A percentile compares a stretch with the other conserved stretches of the same genome.
These are phyloP conservation scores for Penicillium cosmopolitanum DNA, from an alignment of 495 filamentous ascomycete species.

Conservation along the genomic window DNA sequence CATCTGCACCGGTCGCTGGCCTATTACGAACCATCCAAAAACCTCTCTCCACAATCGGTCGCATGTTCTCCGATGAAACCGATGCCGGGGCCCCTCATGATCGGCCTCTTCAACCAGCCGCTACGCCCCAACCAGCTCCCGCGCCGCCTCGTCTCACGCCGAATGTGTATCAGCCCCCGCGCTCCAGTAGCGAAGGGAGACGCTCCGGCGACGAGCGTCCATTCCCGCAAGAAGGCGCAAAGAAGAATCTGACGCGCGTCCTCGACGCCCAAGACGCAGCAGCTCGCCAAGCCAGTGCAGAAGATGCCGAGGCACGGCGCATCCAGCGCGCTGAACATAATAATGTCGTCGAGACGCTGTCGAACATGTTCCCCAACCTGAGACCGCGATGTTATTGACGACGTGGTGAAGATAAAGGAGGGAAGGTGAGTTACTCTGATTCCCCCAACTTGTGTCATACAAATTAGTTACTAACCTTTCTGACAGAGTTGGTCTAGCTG, in stretches of 20 bases:
- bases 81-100: constrained; percentile 40
- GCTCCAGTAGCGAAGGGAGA: constrained; percentile 46
- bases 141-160: constrained; percentile 63
- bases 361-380: constrained; percentile 93
- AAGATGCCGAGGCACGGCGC: constrained; percentile 84
- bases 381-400: constrained; percentile 88
- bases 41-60: constrained; percentile 91
- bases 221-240: constrained; percentile 17
- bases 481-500: constrained; percentile 79
- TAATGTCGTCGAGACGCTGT: constrained; percentile 87
- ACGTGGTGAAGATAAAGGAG: constrained; percentile 90
- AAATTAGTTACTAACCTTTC: background rate
- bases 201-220: constrained; percentile 50
- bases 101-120: constrained; percentile 47
- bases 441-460: background rate
- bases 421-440: constrained; percentile 67
- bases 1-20: constrained; percentile 75
- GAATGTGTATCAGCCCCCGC: constrained; percentile 55
- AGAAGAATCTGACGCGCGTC: constrained; percentile 34
- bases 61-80: constrained; percentile 89
- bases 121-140: constrained; percentile 58
- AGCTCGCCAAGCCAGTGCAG: constrained; percentile 90
- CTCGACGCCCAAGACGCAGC: constrained; percentile 80
- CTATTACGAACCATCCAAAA: constrained; percentile 89
- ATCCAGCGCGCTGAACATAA: constrained; percentile 85